phyloP scores from a whole-genome alignment of 1,284 basidiomycete genomes.

The Malassezia nana region DNA sequence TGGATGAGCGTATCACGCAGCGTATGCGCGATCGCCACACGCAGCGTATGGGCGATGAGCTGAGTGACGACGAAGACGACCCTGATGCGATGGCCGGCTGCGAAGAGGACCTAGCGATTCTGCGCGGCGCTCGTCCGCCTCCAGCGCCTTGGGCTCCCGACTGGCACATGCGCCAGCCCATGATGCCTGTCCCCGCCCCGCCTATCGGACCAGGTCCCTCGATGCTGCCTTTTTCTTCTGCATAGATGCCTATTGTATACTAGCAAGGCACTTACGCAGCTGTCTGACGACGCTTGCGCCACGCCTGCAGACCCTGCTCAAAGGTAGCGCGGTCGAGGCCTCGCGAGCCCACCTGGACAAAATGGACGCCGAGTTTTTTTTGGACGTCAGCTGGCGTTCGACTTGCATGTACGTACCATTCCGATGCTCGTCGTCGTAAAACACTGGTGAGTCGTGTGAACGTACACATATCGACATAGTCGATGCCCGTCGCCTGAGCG shows the following conservation, averaged over 20 bases:
- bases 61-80: constrained; percentile 31
- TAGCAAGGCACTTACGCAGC: background rate
- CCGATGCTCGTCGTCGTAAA: constrained; percentile 43
- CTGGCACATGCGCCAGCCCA: constrained; percentile 3
- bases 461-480: constrained; percentile 36
- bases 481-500: constrained; percentile 27
- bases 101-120: constrained; percentile 12
- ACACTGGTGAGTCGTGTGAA: constrained; percentile 16
- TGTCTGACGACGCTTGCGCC: constrained; percentile 16
- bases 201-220: constrained; percentile 3
- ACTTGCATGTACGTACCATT: constrained; percentile 17
- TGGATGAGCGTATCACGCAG: constrained; percentile 47
- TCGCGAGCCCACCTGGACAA: constrained; percentile 33
- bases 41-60: constrained; percentile 35
- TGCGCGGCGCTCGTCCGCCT: constrained; percentile 1
- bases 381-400: constrained; percentile 27
- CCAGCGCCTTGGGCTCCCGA: constrained; percentile 1
- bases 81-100: background rate
- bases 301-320: constrained; percentile 29
- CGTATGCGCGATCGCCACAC: constrained; percentile 37
- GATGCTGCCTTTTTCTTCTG: constrained; percentile 13
- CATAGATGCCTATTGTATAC: constrained; percentile 1
- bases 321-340: constrained; percentile 35
- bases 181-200: background rate
- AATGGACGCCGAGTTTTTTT: constrained; percentile 42